phyloP scores from a whole-genome alignment of 352 stramenopile species.

The Thalassiosira mediterranea region DNA sequence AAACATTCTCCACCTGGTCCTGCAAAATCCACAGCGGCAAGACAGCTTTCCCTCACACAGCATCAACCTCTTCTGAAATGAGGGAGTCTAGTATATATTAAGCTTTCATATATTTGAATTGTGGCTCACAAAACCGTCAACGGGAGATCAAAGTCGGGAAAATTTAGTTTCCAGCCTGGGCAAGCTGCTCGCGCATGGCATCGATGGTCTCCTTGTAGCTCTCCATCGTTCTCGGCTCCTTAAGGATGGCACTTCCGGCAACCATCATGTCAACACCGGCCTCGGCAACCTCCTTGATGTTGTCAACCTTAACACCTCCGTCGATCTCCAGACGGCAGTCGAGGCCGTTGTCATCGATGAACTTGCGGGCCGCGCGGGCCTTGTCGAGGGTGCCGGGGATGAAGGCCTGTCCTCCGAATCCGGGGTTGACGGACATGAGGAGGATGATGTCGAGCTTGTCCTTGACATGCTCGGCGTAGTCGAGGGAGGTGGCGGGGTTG shows the following conservation, averaged over 20 bases:
- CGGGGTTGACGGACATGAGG: constrained; percentile 85
- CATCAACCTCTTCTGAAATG: too few relatives aligned
- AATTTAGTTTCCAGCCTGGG: too few relatives aligned
- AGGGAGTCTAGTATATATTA: too few relatives aligned
- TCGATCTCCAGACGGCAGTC: constrained; percentile 83
- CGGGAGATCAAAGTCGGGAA: too few relatives aligned
- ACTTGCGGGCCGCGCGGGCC: constrained; percentile 77
- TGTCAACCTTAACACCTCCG: constrained; percentile 69
- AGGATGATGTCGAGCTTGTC: constrained; percentile 86
- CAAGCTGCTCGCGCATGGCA: constrained; percentile 73
- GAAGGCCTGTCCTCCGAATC: constrained; percentile 84
- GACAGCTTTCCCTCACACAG: too few relatives aligned
- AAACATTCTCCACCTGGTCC: too few relatives aligned
- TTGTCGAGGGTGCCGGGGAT: constrained; percentile 82
- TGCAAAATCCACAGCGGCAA: too few relatives aligned
- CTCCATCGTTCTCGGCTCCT: constrained; percentile 74
- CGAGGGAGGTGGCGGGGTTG: constrained; percentile 82
- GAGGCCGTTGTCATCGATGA: constrained; percentile 82
- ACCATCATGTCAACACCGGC: constrained; percentile 83
- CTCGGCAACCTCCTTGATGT: constrained; percentile 82
- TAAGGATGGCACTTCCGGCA: constrained; percentile 83
- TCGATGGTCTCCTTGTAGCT: constrained; percentile 82
- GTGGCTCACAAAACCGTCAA: too few relatives aligned
- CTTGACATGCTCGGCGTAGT: constrained; percentile 80
- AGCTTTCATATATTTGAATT: too few relatives aligned